phyloP scores from a whole-genome alignment of 768 basidiomycete species.

The Sarcodon aspratus region DNA sequence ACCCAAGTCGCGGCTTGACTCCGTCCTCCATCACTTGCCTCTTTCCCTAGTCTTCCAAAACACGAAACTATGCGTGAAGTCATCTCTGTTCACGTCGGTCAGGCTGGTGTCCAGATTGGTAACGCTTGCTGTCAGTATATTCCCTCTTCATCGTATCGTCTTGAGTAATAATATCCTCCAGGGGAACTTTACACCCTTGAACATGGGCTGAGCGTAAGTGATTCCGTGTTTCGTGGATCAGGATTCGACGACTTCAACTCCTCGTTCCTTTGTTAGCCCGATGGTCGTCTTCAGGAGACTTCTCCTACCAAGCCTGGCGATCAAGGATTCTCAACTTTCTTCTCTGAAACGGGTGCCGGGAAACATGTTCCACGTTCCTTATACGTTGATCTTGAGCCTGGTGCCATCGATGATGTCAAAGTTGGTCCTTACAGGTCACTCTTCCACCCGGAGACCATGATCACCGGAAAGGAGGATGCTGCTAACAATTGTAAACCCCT shows the following conservation, averaged over 20 bases:
- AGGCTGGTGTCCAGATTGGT: conserved; percentile 91
- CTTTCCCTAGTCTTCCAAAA: neutral
- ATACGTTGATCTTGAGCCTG: conserved; percentile 93
- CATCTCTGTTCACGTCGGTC: conserved; percentile 93
- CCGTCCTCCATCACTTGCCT: conserved; percentile 1
- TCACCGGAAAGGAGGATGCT: conserved; percentile 97
- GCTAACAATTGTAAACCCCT: conserved; percentile 89
- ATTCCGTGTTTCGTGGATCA: conserved; percentile 2
- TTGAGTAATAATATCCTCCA: conserved; percentile 19
- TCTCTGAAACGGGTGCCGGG: conserved; percentile 87
- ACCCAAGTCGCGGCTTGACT: neutral
- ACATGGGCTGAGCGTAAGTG: conserved; percentile 85
- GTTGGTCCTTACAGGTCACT: conserved; percentile 84
- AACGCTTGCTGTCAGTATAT: conserved; percentile 85
- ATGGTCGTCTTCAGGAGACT: conserved; percentile 74
- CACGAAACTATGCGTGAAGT: conserved; percentile 69
- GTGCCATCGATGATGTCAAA: conserved; percentile 92
- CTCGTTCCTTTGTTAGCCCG: conserved; percentile 44
- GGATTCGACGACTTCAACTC: neutral
- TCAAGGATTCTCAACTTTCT: conserved; percentile 94
- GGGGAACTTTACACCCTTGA: conserved; percentile 98
- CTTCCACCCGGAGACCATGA: conserved; percentile 96
- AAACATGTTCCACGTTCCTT: conserved; percentile 96
- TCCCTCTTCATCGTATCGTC: neutral
- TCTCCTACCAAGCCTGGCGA: conserved; percentile 54